phyloP scores from a whole-genome alignment of 768 basidiomycete genomes.

The Tricholoma bakamatsutake region DNA sequence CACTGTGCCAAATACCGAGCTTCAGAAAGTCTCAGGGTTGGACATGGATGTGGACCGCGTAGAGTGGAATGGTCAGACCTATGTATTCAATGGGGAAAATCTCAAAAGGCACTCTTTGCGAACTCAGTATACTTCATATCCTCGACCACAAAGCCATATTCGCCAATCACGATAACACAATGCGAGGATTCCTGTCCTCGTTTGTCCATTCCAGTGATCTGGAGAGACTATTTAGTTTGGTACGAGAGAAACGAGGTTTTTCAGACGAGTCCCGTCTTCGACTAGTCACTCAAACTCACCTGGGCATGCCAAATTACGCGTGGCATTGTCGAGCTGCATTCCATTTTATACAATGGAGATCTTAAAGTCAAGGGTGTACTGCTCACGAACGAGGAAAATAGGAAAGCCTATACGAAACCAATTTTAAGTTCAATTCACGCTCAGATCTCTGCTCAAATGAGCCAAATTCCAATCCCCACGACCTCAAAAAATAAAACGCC shows the following conservation, averaged over 20 bases:
- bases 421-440: too few species aligned
- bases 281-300: neutral
- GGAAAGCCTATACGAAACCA: too few species aligned
- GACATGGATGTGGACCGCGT: conserved; percentile 1
- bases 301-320: neutral
- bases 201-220: neutral
- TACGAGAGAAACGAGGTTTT: neutral
- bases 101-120: neutral
- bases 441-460: too few species aligned
- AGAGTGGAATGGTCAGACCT: conserved; percentile 1
- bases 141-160: neutral
- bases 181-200: neutral
- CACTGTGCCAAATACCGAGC: conserved; percentile 2
- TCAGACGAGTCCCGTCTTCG: neutral
- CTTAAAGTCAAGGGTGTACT: neutral
- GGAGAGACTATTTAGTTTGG: neutral
- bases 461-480: too few species aligned
- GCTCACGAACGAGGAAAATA: too few species aligned
- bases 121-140: neutral
- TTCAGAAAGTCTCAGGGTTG: neutral
- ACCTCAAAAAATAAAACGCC: too few species aligned
- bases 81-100: neutral
- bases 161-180: neutral
- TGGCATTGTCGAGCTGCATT: neutral
- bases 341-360: neutral